phyloP scores from a whole-genome alignment of 352 stramenopile genomes.

The Thraustochytrium striatum region DNA sequence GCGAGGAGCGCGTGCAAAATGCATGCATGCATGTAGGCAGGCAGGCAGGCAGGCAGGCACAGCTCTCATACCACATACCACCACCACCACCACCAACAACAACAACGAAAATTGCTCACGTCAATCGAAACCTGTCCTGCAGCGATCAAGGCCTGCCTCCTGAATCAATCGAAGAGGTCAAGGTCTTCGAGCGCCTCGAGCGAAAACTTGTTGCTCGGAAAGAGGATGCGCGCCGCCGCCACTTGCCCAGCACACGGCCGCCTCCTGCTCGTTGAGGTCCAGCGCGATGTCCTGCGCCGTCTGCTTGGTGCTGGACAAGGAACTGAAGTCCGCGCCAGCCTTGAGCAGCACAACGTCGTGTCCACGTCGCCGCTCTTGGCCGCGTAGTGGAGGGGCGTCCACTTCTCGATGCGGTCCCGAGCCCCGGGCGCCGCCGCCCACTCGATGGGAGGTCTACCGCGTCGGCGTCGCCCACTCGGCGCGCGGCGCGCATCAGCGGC shows the following conservation, averaged over 20 bases:
- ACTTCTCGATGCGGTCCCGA: conserved; percentile 31
- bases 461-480: conserved; percentile 1
- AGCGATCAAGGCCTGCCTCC: too few relatives aligned
- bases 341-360: conserved; percentile 16
- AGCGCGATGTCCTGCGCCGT: conserved; percentile 34
- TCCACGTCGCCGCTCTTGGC: conserved; percentile 35
- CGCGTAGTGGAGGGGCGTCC: conserved; percentile 34
- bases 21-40: too few relatives aligned
- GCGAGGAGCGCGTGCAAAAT: background rate
- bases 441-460: conserved; percentile 20
- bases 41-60: too few relatives aligned
- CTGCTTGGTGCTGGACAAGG: conserved; percentile 2
- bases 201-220: background rate
- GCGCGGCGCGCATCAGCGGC: conserved; percentile 31
- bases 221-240: conserved; percentile 12
- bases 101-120: too few relatives aligned
- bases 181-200: conserved; percentile 7
- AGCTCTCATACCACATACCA: too few relatives aligned
- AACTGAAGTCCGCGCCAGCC: background rate
- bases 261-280: background rate
- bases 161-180: background rate
- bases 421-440: background rate
- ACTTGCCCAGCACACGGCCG: conserved; percentile 35
- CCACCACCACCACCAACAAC: too few relatives aligned
- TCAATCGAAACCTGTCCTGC: too few relatives aligned